Evolutionary conservation across 2,329 filamentous ascomycete genomes (phyloP), one percentile per base, ranked within the genome.

Genomic region (Cordyceps fumosorosea): DNA sequence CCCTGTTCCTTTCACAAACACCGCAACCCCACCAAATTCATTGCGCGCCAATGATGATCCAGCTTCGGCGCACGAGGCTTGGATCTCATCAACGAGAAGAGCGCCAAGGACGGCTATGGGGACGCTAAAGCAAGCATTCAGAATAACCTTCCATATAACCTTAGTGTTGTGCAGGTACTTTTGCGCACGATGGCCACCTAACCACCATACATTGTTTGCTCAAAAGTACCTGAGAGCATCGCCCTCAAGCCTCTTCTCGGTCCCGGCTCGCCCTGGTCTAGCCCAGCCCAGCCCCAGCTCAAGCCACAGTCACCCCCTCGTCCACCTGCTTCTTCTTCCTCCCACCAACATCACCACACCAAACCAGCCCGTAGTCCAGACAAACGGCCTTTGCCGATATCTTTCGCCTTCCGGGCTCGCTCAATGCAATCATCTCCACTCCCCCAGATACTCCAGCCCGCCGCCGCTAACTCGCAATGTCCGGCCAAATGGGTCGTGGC

Each of bases 71-170:
- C 57, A 60, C 57, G 57, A 60, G 57, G 57, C 57, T 42, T 26
- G 26, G 57, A 54, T 60, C 37, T 29, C 50, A 45, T 47, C 24
- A 26, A 3, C 24, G 48, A 53, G 18, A 24, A 50, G 44, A 20
- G 24, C 22, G 57, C 57, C 57, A 47, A 60, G 57, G 37, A 29
- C 51, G 37, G 40, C 57, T 45, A 40, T n/a, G 48, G 57, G 20
- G 57, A 12, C 18, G 57, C 57, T 47, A 60, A 54, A 18, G 29
- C 57, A 53, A 37, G 57, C 40, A 37, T 60, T n/a, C 48, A 37
- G 57, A 37, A 45, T 60, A 60, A 54, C 57, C 57, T 60, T 60
- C 53, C n/a, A 47, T 10, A 37, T 60, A 44, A 48, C 45, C 45
- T 48, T 48, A 22, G 44, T 2, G 18, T 6, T 8, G 8, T 24